Percentiles rank a stretch among this genome's conserved stretches.
phyloP scores from a whole-genome alignment of 2,329 filamentous ascomycete species.

The Curvularia spicifera region DNA sequence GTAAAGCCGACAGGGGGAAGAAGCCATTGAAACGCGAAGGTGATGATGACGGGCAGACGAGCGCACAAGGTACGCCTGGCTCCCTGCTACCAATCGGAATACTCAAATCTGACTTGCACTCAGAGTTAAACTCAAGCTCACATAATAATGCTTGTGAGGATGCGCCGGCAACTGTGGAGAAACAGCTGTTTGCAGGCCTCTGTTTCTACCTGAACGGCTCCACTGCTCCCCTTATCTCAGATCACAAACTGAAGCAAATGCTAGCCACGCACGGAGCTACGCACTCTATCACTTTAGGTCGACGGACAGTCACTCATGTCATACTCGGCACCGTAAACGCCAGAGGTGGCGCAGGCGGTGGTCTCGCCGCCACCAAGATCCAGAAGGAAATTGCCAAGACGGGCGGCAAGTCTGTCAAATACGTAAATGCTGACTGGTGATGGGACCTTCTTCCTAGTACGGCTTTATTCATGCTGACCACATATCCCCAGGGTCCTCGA shows the following conservation, averaged over 20 bases:
- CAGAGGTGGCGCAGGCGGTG: slow-evolving; percentile 68
- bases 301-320: slow-evolving; percentile 82
- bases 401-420: slow-evolving; percentile 75
- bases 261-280: slow-evolving; percentile 75
- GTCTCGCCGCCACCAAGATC: slow-evolving; percentile 77
- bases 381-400: slow-evolving; percentile 76
- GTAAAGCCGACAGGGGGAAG: slow-evolving; percentile 18
- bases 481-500: slow-evolving; percentile 71
- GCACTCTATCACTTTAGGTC: slow-evolving; percentile 72
- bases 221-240: slow-evolving; percentile 79
- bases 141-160: slow-evolving; percentile 2
- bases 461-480: slow-evolving; percentile 19
- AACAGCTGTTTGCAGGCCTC: slow-evolving; percentile 70
- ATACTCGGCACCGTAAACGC: slow-evolving; percentile 65
- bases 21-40: slow-evolving; percentile 9
- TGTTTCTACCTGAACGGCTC: slow-evolving; percentile 88
- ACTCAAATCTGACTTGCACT: background rate
- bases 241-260: slow-evolving; percentile 83
- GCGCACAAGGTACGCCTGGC: background rate
- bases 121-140: background rate
- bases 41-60: background rate
- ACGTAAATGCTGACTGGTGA: slow-evolving; percentile 79
- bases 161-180: slow-evolving; percentile 21
- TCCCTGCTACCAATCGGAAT: background rate
- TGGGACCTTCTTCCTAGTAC: too few species aligned